Base-by-base conservation (phyloP, 2,329 filamentous ascomycete species). In the Exophiala bonariae region DNA sequence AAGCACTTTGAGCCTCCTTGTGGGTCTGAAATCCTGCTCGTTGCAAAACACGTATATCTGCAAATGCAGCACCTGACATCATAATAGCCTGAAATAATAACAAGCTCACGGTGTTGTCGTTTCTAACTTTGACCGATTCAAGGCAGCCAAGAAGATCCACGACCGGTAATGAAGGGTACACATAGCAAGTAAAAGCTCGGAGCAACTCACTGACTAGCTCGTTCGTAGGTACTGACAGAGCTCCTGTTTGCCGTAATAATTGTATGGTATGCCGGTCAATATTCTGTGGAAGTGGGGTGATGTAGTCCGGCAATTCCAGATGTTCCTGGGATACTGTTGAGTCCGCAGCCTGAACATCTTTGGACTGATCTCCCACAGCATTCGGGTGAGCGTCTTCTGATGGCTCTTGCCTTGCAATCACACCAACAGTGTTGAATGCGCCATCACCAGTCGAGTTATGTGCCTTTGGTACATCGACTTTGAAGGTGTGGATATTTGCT, bases 81-180 rank as follows among this genome's bases (percentile, higher is more conserved):
- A 96, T 95, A 60, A 96, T 86, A 7, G 90, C 87, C 63, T 96
- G 91, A 67, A 95, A 96, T 2, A 96, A 73, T 49, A 96, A 80
- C 59, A 96, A 72, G 70, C 91, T 96, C 59, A 90, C 78, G 4
- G 6, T 44, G 23, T 35, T 16, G 18, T 16, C 20, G 17, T 28
- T 37, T 38, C 20, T 42, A 20, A 39, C 39, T 23, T 34, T 19
- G 13, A 50, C 14, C 13, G 41, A 34, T 8, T 26, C 17, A 36
- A 45, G 26, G 41, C 45, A 37, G 13, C 7, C 9, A 16, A n/a
- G 22, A 17, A 50, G 10, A 28, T 49, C 46, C 40, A 49, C 16
- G 4, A 44, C 22, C 4, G 46, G 46, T 34, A 49, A 20, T 20
- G 40, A 34, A 9, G 46, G 46, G 26, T 49, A 42, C 20, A 49